A percentile compares a stretch with the other conserved stretches of the same genome.
phyloP scores from a whole-genome alignment of 495 filamentous ascomycete genomes.

The Tuber microsphaerosporum region DNA sequence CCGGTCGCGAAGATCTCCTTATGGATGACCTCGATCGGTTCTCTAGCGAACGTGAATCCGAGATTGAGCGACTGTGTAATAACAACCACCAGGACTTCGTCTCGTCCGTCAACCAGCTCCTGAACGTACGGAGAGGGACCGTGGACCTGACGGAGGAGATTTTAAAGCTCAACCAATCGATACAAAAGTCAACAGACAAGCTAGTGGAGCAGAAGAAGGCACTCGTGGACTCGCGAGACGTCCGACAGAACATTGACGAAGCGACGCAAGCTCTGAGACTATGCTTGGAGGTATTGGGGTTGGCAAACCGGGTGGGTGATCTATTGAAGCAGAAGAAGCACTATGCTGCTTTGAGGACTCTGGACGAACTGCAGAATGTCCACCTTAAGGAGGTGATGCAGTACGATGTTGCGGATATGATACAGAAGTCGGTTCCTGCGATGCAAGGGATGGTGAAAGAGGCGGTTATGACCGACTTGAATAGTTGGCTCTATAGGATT shows the following conservation, averaged over 20 bases:
- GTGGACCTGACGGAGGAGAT: conserved; percentile 85
- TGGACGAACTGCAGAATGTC: conserved; percentile 94
- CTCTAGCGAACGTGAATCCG: conserved; percentile 73
- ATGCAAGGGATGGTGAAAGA: conserved; percentile 90
- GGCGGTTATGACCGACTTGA: conserved; percentile 92
- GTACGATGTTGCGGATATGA: conserved; percentile 91
- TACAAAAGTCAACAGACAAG: conserved; percentile 90
- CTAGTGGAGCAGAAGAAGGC: conserved; percentile 90
- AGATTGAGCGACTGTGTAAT: conserved; percentile 92
- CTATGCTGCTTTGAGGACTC: conserved; percentile 83
- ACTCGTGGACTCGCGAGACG: conserved; percentile 78
- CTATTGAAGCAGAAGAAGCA: conserved; percentile 84
- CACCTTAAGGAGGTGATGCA: conserved; percentile 87
- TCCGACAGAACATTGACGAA: conserved; percentile 94
- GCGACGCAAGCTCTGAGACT: conserved; percentile 81
- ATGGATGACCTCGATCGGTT: conserved; percentile 71
- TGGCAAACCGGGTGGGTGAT: conserved; percentile 92
- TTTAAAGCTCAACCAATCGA: conserved; percentile 81
- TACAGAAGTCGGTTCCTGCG: conserved; percentile 86
- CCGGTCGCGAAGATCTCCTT: conserved; percentile 65
- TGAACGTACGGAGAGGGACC: conserved; percentile 80
- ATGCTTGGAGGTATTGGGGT: conserved; percentile 81
- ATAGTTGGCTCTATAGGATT: conserved; percentile 95
- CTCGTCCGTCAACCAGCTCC: conserved; percentile 81
- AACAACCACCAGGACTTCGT: conserved; percentile 96